A percentile compares a stretch with the other conserved stretches of the same genome.
These are phyloP conservation scores for Botrytis galanthina DNA, from an alignment of 2,329 filamentous ascomycete species.

Conservation along the genomic window DNA sequence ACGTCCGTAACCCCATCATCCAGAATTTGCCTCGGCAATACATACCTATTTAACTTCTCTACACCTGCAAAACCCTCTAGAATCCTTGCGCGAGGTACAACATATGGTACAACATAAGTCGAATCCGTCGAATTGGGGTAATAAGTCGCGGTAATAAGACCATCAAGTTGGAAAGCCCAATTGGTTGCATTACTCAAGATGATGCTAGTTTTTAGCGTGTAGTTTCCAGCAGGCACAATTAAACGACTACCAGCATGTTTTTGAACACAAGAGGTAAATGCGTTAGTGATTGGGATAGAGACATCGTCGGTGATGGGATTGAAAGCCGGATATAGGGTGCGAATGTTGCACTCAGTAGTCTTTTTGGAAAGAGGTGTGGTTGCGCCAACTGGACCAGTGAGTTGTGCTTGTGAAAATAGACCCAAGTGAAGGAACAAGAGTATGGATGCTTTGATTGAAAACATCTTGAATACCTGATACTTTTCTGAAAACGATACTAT, in stretches of 20 bases:
- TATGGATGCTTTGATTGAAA: background rate
- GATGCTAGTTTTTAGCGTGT: constrained; percentile 50
- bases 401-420: constrained; percentile 8
- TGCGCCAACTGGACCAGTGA: constrained; percentile 32
- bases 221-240: constrained; percentile 36
- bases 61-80: constrained; percentile 42
- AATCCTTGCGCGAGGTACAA: constrained; percentile 6
- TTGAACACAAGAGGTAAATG: constrained; percentile 38
- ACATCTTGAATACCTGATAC: constrained; percentile 2
- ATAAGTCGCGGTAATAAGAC: constrained; percentile 48
- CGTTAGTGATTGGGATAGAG: constrained; percentile 33
- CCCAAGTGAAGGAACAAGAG: background rate
- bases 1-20: constrained; percentile 41
- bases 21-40: background rate
- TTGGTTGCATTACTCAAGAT: constrained; percentile 46
- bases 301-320: constrained; percentile 33
- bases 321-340: constrained; percentile 37
- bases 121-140: constrained; percentile 7
- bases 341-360: constrained; percentile 37
- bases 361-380: constrained; percentile 36
- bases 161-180: constrained; percentile 53
- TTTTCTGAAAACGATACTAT: background rate
- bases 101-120: constrained; percentile 7
- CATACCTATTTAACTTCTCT: constrained; percentile 11
- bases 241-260: constrained; percentile 9